Percentiles rank a stretch among this genome's conserved stretches.
Conservation (phyloP, 2,329 filamentous ascomycete genomes). For the Fusarium udum region DNA sequence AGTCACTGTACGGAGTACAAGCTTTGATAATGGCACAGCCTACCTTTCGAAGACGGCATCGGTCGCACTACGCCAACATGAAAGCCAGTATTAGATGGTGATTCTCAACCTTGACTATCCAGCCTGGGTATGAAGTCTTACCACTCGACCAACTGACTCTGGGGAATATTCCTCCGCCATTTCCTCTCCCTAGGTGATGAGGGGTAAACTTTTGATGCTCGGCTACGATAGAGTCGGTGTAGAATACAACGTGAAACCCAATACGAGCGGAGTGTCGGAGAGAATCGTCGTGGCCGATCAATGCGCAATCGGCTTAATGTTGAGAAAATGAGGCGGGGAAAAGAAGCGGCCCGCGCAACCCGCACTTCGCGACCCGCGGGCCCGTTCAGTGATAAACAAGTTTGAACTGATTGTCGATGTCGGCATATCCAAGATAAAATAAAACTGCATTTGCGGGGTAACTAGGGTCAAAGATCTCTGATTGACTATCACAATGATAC, state of each 20-base stretch:
- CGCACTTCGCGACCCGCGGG: neutral
- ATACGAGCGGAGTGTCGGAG: neutral
- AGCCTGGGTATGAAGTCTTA: neutral
- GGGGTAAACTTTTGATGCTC: neutral
- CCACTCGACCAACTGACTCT: neutral
- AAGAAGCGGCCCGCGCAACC: neutral
- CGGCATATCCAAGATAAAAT: neutral
- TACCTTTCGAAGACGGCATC: neutral
- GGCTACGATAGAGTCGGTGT: neutral
- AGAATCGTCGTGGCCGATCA: neutral
- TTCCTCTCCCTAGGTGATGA: no score
- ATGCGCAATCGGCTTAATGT: neutral
- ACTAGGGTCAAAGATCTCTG: neutral
- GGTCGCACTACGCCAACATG: neutral
- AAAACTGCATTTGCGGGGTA: neutral
- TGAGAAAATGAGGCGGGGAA: neutral
- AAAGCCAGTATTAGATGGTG: neutral
- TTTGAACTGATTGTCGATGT: neutral
- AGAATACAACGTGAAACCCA: neutral
- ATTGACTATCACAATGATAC: neutral
- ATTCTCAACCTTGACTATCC: neutral
- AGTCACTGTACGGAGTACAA: neutral
- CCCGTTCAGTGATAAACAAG: neutral
- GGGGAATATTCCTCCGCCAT: neutral
- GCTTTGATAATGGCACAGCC: rapidly evolving